Evolutionary conservation across 1,284 basidiomycete genomes (phyloP).

Genomic region (Hymenochaete sp.): DNA sequence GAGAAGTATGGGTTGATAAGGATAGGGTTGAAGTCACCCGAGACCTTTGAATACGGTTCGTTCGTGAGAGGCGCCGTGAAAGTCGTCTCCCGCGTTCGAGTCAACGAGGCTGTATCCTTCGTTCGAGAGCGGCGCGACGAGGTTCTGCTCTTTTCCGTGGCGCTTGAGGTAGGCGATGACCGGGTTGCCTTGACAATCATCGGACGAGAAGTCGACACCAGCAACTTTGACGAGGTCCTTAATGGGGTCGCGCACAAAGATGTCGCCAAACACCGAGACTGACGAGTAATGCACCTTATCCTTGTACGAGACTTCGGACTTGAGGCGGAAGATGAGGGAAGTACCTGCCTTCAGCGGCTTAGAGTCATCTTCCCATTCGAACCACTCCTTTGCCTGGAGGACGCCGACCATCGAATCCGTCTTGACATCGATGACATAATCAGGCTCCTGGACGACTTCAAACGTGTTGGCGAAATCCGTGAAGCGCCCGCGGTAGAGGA

Average conservation of each 20-base stretch:
- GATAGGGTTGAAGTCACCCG: conserved; percentile 97
- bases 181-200: conserved; percentile 87
- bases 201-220: conserved; percentile 78
- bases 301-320: conserved; percentile 83
- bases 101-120: conserved; percentile 79
- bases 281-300: conserved; percentile 82
- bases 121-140: conserved; percentile 70
- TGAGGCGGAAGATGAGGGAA: conserved; percentile 82
- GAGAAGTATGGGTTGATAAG: conserved; percentile 99
- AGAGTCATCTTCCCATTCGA: conserved; percentile 85
- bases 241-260: conserved; percentile 79
- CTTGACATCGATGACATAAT: conserved; percentile 73
- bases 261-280: conserved; percentile 77
- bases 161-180: conserved; percentile 91
- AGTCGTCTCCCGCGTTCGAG: conserved; percentile 42
- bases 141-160: conserved; percentile 73
- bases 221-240: conserved; percentile 86
- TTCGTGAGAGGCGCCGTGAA: conserved; percentile 83
- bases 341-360: conserved; percentile 75
- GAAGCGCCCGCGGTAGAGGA: conserved; percentile 95
- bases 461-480: conserved; percentile 94
- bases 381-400: conserved; percentile 95
- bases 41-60: conserved; percentile 91
- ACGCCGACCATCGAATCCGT: conserved; percentile 84
- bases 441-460: conserved; percentile 82